Evolutionary conservation across 129 eudicot species (phyloP).

Genomic region (Sambucus nigra): DNA sequence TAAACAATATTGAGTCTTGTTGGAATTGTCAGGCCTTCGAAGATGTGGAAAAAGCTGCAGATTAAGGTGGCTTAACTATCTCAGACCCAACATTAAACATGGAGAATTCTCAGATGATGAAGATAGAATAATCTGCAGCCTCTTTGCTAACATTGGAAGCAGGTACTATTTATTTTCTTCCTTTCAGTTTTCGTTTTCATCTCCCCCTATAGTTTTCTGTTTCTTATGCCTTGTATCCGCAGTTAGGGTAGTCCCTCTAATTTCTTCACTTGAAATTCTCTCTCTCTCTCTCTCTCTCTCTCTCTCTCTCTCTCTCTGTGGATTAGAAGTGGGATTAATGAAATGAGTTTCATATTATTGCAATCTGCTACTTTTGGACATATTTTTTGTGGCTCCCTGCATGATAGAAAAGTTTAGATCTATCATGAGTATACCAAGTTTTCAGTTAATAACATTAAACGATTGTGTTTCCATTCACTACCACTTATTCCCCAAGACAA

Average conservation of each 20-base stretch:
- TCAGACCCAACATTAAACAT: conserved; percentile 87
- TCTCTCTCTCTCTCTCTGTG: too few species aligned
- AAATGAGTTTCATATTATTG: neutral
- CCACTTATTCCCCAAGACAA: neutral
- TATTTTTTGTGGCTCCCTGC: neutral
- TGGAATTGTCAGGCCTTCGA: conserved; percentile 32
- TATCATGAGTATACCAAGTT: neutral
- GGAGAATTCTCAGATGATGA: conserved; percentile 93
- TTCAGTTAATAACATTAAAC: neutral
- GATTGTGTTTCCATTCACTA: neutral
- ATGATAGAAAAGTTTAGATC: neutral
- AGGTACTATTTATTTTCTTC: conserved; percentile 33
- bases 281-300: too few species aligned
- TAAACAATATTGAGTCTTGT: conserved; percentile 2
- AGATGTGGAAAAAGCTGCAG: conserved; percentile 78
- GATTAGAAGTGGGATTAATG: conserved; percentile 5
- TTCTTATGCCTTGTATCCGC: conserved; percentile 14
- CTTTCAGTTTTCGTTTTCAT: neutral
- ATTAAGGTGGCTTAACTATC: conserved; percentile 88
- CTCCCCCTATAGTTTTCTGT: neutral
- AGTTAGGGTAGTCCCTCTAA: conserved; percentile 14
- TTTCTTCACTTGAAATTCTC: neutral
- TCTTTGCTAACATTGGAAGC: conserved; percentile 87
- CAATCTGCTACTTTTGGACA: neutral
- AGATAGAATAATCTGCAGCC: conserved; percentile 75